These are phyloP conservation scores for Fraxinus americana DNA, from an alignment of 257 asterid species.

Conservation along the genomic window DNA sequence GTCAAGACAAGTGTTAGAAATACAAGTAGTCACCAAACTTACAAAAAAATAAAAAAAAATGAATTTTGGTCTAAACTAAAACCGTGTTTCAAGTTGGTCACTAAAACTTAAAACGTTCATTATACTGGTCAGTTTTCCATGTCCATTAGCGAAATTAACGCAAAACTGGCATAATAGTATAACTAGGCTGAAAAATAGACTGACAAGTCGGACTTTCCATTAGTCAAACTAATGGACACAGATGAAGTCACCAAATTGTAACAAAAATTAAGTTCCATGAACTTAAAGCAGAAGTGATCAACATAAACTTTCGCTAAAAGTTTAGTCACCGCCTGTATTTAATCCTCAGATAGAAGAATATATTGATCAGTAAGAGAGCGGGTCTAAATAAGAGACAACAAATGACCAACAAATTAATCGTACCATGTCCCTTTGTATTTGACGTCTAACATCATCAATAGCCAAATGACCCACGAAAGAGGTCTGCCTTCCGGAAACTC, in stretches of 20 bases:
- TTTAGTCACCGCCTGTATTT: background rate
- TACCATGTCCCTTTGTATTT: constrained; percentile 59
- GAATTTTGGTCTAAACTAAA: background rate
- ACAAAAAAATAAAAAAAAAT: too few relatives aligned
- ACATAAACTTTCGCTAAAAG: background rate
- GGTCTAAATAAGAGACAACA: background rate
- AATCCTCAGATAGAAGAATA: background rate
- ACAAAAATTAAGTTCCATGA: background rate
- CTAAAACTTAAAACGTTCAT: background rate
- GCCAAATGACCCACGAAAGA: constrained; percentile 66
- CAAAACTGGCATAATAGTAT: background rate
- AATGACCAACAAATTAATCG: background rate
- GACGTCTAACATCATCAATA: constrained; percentile 55
- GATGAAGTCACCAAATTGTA: background rate
- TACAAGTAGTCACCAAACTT: background rate
- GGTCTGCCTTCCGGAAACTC: constrained; percentile 33
- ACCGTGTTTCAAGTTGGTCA: background rate
- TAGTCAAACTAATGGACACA: background rate
- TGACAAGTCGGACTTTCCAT: background rate
- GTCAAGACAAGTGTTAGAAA: background rate
- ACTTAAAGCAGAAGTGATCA: background rate
- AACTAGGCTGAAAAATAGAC: background rate
- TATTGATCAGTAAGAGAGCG: background rate
- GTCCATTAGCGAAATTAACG: background rate
- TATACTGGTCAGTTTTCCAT: background rate